Evolutionary conservation across 768 basidiomycete genomes (phyloP), one percentile per base, ranked within the genome.

Genomic region (Cystofilobasidium macerans): DNA sequence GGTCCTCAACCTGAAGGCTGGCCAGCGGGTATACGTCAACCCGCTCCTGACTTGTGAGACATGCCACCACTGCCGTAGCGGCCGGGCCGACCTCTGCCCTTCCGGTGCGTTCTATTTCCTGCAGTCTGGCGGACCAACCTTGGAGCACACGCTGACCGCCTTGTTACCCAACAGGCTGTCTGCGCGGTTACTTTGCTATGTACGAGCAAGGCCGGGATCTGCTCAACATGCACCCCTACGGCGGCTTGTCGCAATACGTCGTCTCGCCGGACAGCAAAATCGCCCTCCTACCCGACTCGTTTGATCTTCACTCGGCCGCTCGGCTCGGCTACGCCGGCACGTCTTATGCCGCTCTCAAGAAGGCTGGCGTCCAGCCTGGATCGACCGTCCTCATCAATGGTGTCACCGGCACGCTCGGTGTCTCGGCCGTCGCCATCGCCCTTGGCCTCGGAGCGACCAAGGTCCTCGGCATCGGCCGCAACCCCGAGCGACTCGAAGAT

Each of bases 301-400:
- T 69, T 38, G 47, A 56, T 26, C 24, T 69, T 32, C 28, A 40
- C 13, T 45, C 54, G 16, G 69, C 59, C 11, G 58, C 69, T 18
- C 69, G 69, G 3, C 56, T 69, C n/a, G 69, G 69, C 2, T 69
- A 69, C 64, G 57, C 62, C 60, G 64, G 69, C 7, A 69, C 69
- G 18, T 69, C 69, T 7, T 69, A 40, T 56, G 69, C 6, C 18
- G 69, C 59, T 9, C 69, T 69, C 35, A 40, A 58, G 38, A 57
- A 58, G 33, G 69, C 22, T 13, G 28, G 51, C 3, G 38, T 63
- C 18, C 64, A 64, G n/a, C 64, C 69, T 2, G 69, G 38, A 5
- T 33, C n/a, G 43, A 65, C 69, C 3, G 59, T 69, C 42, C 57
- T 69, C 45, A 62, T 69, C 60, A 69, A 69, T 43, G 69, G 69